A percentile compares a stretch with the other conserved stretches of the same genome.
Evolutionary conservation across 2,329 filamentous ascomycete genomes (phyloP).

Genomic region (Aspergillus puulaauensis): DNA sequence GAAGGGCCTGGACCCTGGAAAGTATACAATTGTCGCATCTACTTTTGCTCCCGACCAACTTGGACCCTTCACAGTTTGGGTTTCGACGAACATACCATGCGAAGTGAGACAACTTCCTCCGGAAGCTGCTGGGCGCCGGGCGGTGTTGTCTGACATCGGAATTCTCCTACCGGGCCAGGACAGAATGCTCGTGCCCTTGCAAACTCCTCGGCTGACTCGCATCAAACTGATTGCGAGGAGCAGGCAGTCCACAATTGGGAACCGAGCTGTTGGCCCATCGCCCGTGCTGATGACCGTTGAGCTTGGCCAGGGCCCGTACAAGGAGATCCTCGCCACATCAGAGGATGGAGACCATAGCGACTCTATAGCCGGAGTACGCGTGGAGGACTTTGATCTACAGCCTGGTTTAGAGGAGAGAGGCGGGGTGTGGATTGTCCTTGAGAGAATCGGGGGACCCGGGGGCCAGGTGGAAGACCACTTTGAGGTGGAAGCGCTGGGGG

Average conservation of each 20-base stretch:
- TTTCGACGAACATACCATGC: slow-evolving; percentile 63
- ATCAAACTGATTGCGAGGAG: slow-evolving; percentile 58
- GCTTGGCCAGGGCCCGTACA: slow-evolving; percentile 68
- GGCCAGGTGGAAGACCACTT: slow-evolving; percentile 50
- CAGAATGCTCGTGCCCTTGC: slow-evolving; percentile 54
- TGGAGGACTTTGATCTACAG: slow-evolving; percentile 71
- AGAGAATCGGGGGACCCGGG: slow-evolving; percentile 66
- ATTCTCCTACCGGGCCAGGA: slow-evolving; percentile 55
- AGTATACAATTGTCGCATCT: slow-evolving; percentile 85
- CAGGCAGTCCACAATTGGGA: slow-evolving; percentile 41
- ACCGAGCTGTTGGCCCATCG: slow-evolving; percentile 40
- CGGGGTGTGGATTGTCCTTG: slow-evolving; percentile 77
- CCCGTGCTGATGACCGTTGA: slow-evolving; percentile 72
- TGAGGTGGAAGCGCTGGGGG: slow-evolving; percentile 44
- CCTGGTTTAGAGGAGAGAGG: slow-evolving; percentile 57
- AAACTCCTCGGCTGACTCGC: slow-evolving; percentile 57
- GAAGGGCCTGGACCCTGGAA: slow-evolving; percentile 62
- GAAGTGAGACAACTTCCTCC: slow-evolving; percentile 62
- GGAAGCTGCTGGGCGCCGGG: slow-evolving; percentile 73
- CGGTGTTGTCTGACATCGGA: slow-evolving; percentile 46
- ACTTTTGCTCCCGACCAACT: slow-evolving; percentile 82
- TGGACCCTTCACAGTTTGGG: slow-evolving; percentile 70
- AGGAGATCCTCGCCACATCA: slow-evolving; percentile 63
- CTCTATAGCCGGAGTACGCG: slow-evolving; percentile 63
- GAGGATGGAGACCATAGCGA: slow-evolving; percentile 76